Evolutionary conservation across 2,329 filamentous ascomycete genomes (phyloP).

Genomic region (Dactylellina haptotyla): DNA sequence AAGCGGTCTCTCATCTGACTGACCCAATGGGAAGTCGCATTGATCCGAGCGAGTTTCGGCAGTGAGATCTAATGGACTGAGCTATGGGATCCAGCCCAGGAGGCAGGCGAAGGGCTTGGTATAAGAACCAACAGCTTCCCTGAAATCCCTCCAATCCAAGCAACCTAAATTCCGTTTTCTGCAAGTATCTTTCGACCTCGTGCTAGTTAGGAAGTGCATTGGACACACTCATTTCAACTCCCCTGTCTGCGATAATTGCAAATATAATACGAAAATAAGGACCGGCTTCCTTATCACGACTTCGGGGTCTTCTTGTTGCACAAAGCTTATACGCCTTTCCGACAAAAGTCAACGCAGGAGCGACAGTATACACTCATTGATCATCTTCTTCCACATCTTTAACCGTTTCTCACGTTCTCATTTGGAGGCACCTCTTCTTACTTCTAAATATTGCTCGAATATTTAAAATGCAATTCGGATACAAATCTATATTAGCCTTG

Average conservation of each 20-base stretch:
- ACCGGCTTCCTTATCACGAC: constrained; percentile 34
- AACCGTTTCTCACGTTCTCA: neutral
- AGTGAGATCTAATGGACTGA: constrained; percentile 18
- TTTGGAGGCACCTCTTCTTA: neutral
- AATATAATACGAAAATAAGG: constrained; percentile 23
- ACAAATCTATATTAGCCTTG: constrained; percentile 33
- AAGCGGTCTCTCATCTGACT: constrained; percentile 18
- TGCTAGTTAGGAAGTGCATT: constrained; percentile 15
- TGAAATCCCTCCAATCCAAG: constrained; percentile 7
- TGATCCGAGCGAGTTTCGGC: constrained; percentile 49
- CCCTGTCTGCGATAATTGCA: constrained; percentile 34
- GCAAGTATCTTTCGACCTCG: constrained; percentile 11
- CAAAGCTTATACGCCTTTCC: constrained; percentile 10
- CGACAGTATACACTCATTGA: neutral
- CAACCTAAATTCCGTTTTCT: constrained; percentile 19
- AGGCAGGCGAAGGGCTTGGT: constrained; percentile 6
- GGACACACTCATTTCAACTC: constrained; percentile 44
- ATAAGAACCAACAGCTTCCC: constrained; percentile 31
- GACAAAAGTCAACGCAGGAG: constrained; percentile 15
- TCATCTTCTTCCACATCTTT: neutral
- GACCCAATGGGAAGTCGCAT: constrained; percentile 40
- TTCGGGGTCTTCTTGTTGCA: constrained; percentile 25
- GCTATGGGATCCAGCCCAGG: constrained; percentile 23
- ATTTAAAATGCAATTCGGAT: constrained; percentile 43
- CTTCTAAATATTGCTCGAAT: constrained; percentile 4